Evolutionary conservation across 169 alveolate genomes (phyloP).

Genomic region (Cryptosporidium viatorum): DNA sequence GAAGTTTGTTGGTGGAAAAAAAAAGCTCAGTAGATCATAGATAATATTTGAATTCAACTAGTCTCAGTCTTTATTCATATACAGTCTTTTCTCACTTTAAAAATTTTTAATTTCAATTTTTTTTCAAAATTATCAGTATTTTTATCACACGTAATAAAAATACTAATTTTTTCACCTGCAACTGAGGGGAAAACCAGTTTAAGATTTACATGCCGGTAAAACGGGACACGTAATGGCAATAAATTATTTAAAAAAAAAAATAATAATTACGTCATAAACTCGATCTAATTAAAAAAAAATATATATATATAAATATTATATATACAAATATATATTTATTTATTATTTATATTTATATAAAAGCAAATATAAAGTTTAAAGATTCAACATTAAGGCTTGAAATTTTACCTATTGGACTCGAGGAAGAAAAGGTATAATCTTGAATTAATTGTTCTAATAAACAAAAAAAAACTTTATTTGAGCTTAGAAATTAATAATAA

Average conservation of each 20-base stretch:
- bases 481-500: too few species aligned
- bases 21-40: background rate
- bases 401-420: background rate
- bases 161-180: conserved; percentile 4
- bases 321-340: too few species aligned
- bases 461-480: too few species aligned
- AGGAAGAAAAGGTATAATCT: background rate
- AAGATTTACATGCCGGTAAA: conserved; percentile 72
- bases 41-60: too few species aligned
- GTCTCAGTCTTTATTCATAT: too few species aligned
- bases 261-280: conserved; percentile 17
- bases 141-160: background rate
- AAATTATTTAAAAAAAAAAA: background rate
- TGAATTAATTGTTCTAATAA: background rate
- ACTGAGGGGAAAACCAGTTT: conserved; percentile 61
- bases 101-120: too few species aligned
- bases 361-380: too few species aligned
- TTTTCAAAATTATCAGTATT: background rate
- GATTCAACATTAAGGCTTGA: background rate
- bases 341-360: too few species aligned
- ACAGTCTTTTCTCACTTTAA: too few species aligned
- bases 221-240: conserved; percentile 59
- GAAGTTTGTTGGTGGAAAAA: too few species aligned
- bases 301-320: too few species aligned
- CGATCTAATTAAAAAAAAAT: conserved; percentile 4